Evolutionary conservation across 345 rosid genomes (phyloP).

Genomic region (Dovyalis caffra): DNA sequence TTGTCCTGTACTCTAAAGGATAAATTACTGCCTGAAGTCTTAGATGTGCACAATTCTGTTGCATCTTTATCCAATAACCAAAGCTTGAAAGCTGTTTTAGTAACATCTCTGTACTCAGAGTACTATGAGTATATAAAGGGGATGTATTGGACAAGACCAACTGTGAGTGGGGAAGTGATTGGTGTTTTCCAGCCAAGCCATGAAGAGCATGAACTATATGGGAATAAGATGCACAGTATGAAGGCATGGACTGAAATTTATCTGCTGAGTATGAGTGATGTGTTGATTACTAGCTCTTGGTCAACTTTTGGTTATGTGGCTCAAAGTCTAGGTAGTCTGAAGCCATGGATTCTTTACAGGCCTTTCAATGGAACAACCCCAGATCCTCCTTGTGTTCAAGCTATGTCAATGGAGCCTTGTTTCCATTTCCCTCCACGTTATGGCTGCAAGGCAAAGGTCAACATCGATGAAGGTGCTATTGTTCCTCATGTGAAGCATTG

Average conservation of each 20-base stretch:
- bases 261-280: constrained; percentile 16
- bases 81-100: constrained; percentile 10
- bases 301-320: constrained; percentile 33
- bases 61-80: neutral
- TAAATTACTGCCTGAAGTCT: constrained; percentile 8
- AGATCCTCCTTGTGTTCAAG: constrained; percentile 17
- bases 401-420: constrained; percentile 27
- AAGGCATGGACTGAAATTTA: constrained; percentile 31
- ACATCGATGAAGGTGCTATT: neutral
- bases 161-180: constrained; percentile 18
- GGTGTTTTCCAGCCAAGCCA: constrained; percentile 25
- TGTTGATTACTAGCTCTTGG: constrained; percentile 20
- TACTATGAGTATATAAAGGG: constrained; percentile 15
- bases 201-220: constrained; percentile 20
- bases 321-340: constrained; percentile 22
- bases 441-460: neutral
- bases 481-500: constrained; percentile 14
- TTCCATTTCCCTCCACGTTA: constrained; percentile 23
- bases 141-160: constrained; percentile 17
- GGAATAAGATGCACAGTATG: constrained; percentile 19
- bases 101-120: constrained; percentile 12
- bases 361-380: constrained; percentile 1
- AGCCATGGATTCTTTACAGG: constrained; percentile 21
- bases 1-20: constrained; percentile 6
- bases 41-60: neutral